Evolutionary conservation across 2,329 filamentous ascomycete genomes (phyloP).

Genomic region (Exophiala xenobiotica): DNA sequence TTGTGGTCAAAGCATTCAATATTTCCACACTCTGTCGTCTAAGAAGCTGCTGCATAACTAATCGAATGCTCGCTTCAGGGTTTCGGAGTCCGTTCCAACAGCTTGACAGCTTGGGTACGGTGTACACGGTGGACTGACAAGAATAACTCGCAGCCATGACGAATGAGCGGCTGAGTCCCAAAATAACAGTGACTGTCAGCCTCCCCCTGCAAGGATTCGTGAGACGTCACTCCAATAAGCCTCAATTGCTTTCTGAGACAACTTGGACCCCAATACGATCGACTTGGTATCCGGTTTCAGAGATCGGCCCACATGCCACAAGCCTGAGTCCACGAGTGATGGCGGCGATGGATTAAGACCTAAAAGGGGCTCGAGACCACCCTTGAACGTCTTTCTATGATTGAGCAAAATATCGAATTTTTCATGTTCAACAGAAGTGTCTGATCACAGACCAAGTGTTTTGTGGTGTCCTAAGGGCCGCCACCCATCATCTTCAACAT

Average conservation of each 20-base stretch:
- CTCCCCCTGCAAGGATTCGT: constrained; percentile 10
- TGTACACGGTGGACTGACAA: too few species aligned
- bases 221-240: constrained; percentile 9
- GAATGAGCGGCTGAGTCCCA: constrained; percentile 9
- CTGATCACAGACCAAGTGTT: too few species aligned
- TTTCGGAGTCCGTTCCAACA: too few species aligned
- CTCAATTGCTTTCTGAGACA: constrained; percentile 9
- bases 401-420: too few species aligned
- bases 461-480: neutral
- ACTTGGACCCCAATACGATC: constrained; percentile 2
- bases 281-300: constrained; percentile 4
- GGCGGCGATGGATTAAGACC: too few species aligned
- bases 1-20: neutral
- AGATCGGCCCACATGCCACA: constrained; percentile 8
- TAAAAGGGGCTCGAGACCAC: too few species aligned
- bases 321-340: neutral
- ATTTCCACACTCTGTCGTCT: neutral
- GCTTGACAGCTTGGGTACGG: too few species aligned
- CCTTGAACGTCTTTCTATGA: neutral
- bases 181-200: constrained; percentile 15
- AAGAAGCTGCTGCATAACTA: too few species aligned
- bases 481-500: constrained; percentile 12
- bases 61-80: too few species aligned
- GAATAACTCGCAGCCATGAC: too few species aligned
- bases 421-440: too few species aligned